Conservation (phyloP, 2,329 filamentous ascomycete genomes). For the Cordyceps cateniannulata region DNA sequence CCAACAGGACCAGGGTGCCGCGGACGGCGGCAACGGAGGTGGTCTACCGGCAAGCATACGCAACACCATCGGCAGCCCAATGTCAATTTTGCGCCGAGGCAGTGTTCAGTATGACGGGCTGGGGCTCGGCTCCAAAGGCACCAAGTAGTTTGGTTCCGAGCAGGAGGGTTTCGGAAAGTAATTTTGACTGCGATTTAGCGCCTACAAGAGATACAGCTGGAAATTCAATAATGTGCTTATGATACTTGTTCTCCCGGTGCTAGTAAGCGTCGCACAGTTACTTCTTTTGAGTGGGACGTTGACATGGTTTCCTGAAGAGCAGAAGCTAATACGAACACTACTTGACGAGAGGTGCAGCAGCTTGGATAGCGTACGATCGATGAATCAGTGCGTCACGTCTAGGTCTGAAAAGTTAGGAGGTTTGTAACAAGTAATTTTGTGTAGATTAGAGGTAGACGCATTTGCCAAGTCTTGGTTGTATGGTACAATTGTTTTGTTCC, state of each 20-base stretch:
- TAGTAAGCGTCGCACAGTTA: too few relatives aligned
- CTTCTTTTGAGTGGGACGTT: too few relatives aligned
- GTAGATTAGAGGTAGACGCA: not conserved
- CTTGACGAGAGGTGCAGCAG: too few relatives aligned
- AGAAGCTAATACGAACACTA: too few relatives aligned
- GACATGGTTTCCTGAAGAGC: too few relatives aligned
- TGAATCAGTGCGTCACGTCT: too few relatives aligned
- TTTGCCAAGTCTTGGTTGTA: not conserved
- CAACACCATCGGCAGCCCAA: slow-evolving; percentile 35
- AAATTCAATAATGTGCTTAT: too few relatives aligned
- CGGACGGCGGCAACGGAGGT: slow-evolving; percentile 20
- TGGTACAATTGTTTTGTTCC: not conserved
- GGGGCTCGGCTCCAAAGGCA: slow-evolving; percentile 18
- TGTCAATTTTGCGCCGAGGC: slow-evolving; percentile 40
- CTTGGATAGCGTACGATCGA: too few relatives aligned
- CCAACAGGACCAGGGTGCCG: slow-evolving; percentile 15
- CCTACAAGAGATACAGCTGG: too few relatives aligned
- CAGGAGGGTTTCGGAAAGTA: too few relatives aligned
- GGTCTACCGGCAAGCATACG: slow-evolving; percentile 22
- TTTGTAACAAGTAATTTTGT: not conserved
- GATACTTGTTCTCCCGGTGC: too few relatives aligned
- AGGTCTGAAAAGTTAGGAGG: not conserved
- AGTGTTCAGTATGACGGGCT: slow-evolving; percentile 40
- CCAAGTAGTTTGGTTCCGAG: slow-evolving; percentile 1
- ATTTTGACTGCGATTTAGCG: too few relatives aligned